Evolutionary conservation across 2,329 filamentous ascomycete species (phyloP), one percentile per base, ranked within the genome.

Genomic region (Colletotrichum scovillei): DNA sequence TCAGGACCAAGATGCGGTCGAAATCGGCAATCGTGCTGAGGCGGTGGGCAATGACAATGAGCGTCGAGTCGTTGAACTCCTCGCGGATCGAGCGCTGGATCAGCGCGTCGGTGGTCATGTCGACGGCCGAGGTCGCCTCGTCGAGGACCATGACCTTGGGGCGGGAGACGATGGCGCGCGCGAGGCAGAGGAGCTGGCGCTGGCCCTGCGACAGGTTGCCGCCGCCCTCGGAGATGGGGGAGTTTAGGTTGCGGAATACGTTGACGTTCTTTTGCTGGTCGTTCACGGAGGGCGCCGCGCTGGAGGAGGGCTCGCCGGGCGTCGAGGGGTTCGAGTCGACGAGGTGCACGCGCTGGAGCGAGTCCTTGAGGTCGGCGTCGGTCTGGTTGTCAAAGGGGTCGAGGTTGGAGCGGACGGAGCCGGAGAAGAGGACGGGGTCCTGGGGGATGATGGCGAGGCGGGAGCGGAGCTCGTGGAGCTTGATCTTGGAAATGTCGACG

Each of bases 131-230:
- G 0, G 94, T 96, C 0, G 94, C 93, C 83, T 95, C 93, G 79
- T 96, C 93, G 1, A 95, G 88, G 1, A 95, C 90, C 89, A 96
- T 93, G 77, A 96, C 91, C 79, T 93, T 92, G 3, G 93, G 93
- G 0, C 91, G 88, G 0, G 90, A 88, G 28, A 94, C 90, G 76
- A 95, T 94, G 63, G 91, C 93, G 63, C 91, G 91, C 0, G 93
- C 93, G 4, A 94, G 89, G 78, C 92, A 94, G 49, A 95, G 88
- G 0, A 95, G 90, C 81, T 95, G 93, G 3, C 93, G 88, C 81
- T 95, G 93, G 32, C 93, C 93, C 79, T 94, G 93, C 0, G 92
- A 94, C 22, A 95, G 86, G 79, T 95, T 95, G 4, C 93, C 87
- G 0, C 93, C 93, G 22, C 92, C 92, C 80, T 94, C 92, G 3